phyloP scores from a whole-genome alignment of 495 filamentous ascomycete genomes.

The Pseudoneurospora amorphoporcata region DNA sequence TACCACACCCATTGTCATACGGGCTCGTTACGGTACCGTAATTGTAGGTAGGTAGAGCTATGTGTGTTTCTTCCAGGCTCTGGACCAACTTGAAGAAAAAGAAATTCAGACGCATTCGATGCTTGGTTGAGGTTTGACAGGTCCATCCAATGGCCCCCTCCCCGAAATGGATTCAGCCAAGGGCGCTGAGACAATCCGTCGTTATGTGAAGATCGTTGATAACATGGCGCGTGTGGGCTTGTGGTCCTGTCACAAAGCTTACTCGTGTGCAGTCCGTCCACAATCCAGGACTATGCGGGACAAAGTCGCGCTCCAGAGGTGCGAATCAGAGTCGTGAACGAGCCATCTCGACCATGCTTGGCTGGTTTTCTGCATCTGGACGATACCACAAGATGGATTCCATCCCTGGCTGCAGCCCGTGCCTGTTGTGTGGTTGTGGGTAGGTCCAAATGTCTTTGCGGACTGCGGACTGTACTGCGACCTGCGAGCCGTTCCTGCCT shows the following conservation, averaged over 20 bases:
- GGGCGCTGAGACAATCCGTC: background rate
- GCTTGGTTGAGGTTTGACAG: background rate
- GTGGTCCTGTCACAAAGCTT: background rate
- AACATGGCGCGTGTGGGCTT: background rate
- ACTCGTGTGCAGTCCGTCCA: background rate
- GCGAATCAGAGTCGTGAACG: constrained; percentile 14
- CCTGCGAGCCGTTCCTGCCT: background rate
- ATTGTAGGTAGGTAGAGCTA: background rate
- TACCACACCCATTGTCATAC: background rate
- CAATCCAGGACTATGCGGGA: background rate
- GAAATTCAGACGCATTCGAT: background rate
- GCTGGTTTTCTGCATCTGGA: background rate
- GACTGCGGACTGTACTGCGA: background rate
- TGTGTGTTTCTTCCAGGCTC: background rate
- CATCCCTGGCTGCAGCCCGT: background rate
- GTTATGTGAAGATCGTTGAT: background rate
- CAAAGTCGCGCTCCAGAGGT: background rate
- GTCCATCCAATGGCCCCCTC: background rate
- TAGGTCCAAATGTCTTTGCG: background rate
- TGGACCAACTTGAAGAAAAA: background rate
- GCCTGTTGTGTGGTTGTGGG: background rate
- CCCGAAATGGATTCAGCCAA: background rate
- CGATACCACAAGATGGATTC: no score
- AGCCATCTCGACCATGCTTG: constrained; percentile 11
- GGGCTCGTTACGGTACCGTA: background rate